Conservation (phyloP, 345 rosid genomes). For the Sonneratia alba region DNA sequence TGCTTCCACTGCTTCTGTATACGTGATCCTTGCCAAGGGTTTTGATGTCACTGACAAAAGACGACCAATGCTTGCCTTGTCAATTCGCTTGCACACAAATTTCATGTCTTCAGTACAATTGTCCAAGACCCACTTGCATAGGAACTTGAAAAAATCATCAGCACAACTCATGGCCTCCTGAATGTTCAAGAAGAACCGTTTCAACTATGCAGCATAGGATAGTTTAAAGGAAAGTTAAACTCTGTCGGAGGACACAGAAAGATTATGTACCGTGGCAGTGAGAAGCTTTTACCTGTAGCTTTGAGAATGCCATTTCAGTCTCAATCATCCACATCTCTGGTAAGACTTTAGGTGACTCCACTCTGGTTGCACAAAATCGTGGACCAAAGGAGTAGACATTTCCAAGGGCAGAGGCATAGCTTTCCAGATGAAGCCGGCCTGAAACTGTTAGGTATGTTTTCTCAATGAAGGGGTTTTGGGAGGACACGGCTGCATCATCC, state of each 20-base stretch:
- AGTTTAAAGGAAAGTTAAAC: background rate
- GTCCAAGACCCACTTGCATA: conserved; percentile 64
- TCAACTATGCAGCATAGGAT: background rate
- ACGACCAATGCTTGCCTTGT: conserved; percentile 35
- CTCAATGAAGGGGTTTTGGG: conserved; percentile 51
- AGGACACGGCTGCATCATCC: conserved; percentile 23
- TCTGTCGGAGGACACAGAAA: background rate
- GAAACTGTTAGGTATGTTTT: conserved; percentile 52
- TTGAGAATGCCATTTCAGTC: conserved; percentile 69
- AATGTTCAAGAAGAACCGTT: conserved; percentile 7
- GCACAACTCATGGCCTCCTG: conserved; percentile 85
- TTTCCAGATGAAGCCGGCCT: conserved; percentile 77
- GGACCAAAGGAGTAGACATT: conserved; percentile 86
- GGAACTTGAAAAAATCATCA: conserved; percentile 54
- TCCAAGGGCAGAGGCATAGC: conserved; percentile 87
- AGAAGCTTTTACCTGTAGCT: conserved; percentile 47
- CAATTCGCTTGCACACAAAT: conserved; percentile 53
- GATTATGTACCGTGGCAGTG: background rate
- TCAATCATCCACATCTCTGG: conserved; percentile 87
- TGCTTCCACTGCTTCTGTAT: conserved; percentile 47
- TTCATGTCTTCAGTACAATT: conserved; percentile 54
- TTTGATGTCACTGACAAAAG: conserved; percentile 36
- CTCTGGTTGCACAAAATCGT: conserved; percentile 54
- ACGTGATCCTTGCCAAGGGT: conserved; percentile 44
- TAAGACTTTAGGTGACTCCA: conserved; percentile 32